Base-by-base conservation (phyloP, 495 filamentous ascomycete species). In the Talaromyces stipitatus region DNA sequence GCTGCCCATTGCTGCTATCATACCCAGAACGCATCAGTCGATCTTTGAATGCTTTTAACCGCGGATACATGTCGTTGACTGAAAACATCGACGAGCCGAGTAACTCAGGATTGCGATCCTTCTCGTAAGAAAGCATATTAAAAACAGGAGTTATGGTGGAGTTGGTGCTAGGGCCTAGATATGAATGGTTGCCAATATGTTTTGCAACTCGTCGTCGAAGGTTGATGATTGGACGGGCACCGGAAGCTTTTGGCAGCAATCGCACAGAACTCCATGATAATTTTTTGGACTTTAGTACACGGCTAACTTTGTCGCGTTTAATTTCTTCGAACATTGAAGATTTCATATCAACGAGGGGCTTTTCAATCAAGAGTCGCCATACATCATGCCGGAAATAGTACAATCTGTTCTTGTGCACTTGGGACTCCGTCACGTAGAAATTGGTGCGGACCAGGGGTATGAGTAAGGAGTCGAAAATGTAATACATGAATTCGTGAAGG, bases 331-430 rank as follows among this genome's bases (percentile, higher is more conserved):
- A 90, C 80, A 92, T 92, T 2, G 76, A 77, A 5, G 69, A 59
- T 67, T 91, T 95, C 16, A 98, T 72, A 6, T 72, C 65, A 1
- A 78, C 71, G 65, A 97, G 70, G 0, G 87, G 83, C 12, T 90
- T 85, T 60, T 92, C 86, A 8, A 82, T 85, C 43, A 97, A 63
- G 14, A 76, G 78, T 56, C 82, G 80, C 94, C 94, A 98, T 33
- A 91, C 77, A 63, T 98, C 94, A 60, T 98, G 95, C 3, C 92
- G 85, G 62, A 97, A 97, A 72, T 89, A 98, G 69, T 96, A 96
- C 0, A 97, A 72, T 6, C 84, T 84, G 63, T 95, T 90, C 23
- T 83, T 79, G 63, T 97, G 85, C 5, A 77, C 72, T 60, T 84
- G 89, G 2, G 90, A 92, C 67, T 98, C 94, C 1, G 94, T 98